Evolutionary conservation across 2,329 filamentous ascomycete species (phyloP).

Genomic region (Helicocarpus griseus): DNA sequence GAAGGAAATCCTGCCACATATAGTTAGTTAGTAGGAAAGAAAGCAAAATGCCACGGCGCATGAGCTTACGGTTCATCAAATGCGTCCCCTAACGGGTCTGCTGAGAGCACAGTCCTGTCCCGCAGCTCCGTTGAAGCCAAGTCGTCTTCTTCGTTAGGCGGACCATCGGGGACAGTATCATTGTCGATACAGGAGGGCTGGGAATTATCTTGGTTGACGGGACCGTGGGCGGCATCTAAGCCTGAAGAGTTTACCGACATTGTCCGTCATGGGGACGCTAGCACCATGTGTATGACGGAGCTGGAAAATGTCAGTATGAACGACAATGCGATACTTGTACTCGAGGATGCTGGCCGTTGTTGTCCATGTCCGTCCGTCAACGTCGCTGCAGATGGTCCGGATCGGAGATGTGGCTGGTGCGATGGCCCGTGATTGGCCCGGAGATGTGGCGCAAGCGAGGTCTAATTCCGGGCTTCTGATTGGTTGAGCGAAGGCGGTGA

Average conservation of each 20-base stretch:
- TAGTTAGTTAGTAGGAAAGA: neutral
- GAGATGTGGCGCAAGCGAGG: constrained; percentile 21
- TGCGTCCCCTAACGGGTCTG: constrained; percentile 22
- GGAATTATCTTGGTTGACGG: neutral
- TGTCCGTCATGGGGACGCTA: constrained; percentile 10
- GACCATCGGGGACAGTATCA: constrained; percentile 13
- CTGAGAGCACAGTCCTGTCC: constrained; percentile 14
- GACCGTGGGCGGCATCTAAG: constrained; percentile 2
- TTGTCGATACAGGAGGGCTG: neutral
- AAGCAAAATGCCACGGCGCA: neutral
- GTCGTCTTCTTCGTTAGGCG: constrained; percentile 15
- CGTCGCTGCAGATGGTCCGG: neutral
- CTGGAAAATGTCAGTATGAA: neutral
- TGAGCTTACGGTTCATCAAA: constrained; percentile 27
- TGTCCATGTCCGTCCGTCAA: neutral
- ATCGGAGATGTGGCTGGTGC: neutral
- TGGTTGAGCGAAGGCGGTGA: constrained; percentile 6
- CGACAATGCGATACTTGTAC: neutral
- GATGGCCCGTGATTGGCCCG: constrained; percentile 6
- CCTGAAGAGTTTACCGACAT: constrained; percentile 9
- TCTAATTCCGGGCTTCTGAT: neutral
- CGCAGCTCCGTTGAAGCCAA: constrained; percentile 13
- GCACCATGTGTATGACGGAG: constrained; percentile 1
- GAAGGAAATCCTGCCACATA: constrained; percentile 29
- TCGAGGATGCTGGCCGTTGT: neutral